Conservation (phyloP, 1,284 basidiomycete species). For the Ganoderma sinense region DNA sequence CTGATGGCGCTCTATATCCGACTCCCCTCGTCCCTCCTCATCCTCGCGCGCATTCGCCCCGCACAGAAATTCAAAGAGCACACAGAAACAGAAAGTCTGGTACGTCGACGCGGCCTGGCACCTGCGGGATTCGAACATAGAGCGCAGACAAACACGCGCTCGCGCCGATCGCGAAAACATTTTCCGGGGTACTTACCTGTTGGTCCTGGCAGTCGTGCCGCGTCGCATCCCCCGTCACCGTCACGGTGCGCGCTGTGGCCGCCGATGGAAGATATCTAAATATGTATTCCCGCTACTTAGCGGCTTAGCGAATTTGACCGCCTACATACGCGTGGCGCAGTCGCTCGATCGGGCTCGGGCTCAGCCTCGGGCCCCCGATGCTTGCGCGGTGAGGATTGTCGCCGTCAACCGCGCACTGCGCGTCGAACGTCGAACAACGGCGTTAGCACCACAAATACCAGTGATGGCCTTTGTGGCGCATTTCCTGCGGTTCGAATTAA, state of each 20-base stretch:
- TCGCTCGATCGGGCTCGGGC: neutral
- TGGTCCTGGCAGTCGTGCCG: too few species aligned
- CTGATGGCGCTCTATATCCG: constrained; percentile 5
- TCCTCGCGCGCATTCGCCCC: neutral
- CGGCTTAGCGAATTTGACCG: neutral
- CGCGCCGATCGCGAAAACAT: neutral
- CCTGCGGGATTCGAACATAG: neutral
- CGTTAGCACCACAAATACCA: too few species aligned
- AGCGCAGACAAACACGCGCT: neutral
- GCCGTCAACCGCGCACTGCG: too few species aligned
- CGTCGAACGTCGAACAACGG: too few species aligned
- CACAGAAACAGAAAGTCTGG: too few species aligned
- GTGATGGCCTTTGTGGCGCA: too few species aligned
- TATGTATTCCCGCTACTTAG: neutral
- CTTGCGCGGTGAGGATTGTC: too few species aligned
- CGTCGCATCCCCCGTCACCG: neutral
- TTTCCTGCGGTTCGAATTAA: too few species aligned
- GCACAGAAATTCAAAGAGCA: neutral
- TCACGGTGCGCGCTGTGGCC: too few species aligned
- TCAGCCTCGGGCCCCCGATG: too few species aligned
- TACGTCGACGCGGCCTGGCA: too few species aligned
- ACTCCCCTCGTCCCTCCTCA: neutral
- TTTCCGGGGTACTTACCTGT: neutral
- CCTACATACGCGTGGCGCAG: neutral
- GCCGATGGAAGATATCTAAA: neutral